These are phyloP conservation scores for Cyclocybe cylindracea DNA, from an alignment of 768 basidiomycete genomes.

Conservation along the genomic window DNA sequence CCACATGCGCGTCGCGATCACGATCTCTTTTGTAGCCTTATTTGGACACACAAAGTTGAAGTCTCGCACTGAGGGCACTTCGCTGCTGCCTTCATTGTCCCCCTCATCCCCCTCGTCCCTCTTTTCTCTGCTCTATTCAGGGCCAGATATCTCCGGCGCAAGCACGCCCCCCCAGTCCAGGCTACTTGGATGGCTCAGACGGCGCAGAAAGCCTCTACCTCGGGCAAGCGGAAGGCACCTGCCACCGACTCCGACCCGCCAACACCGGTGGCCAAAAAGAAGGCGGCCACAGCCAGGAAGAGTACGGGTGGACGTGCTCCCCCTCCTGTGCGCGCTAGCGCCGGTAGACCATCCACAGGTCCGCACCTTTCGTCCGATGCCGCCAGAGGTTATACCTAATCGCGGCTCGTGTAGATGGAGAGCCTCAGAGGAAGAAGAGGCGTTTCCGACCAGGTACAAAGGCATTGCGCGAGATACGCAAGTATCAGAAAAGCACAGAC, in stretches of 20 bases:
- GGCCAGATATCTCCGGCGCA: too few relatives aligned
- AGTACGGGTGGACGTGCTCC: slow-evolving; percentile 74
- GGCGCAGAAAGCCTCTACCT: slow-evolving; percentile 52
- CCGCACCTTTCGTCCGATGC: background rate
- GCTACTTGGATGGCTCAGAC: slow-evolving; percentile 62
- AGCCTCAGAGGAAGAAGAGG: slow-evolving; percentile 52
- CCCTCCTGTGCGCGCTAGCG: slow-evolving; percentile 27
- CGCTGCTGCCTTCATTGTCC: slow-evolving; percentile 3
- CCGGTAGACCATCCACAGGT: slow-evolving; percentile 10
- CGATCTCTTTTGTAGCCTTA: slow-evolving; percentile 22
- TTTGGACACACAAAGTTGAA: slow-evolving; percentile 28
- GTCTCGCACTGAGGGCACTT: background rate
- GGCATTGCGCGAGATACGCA: slow-evolving; percentile 89
- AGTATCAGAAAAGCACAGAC: slow-evolving; percentile 93
- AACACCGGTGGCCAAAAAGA: slow-evolving; percentile 54
- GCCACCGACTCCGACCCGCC: slow-evolving; percentile 43
- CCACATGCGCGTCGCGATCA: slow-evolving; percentile 19
- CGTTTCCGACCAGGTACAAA: slow-evolving; percentile 90
- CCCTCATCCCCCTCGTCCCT: slow-evolving; percentile 5
- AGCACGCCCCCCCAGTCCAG: background rate
- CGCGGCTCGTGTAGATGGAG: slow-evolving; percentile 22
- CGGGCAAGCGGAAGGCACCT: slow-evolving; percentile 49
- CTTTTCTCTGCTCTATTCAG: too few relatives aligned
- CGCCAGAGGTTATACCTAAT: background rate
- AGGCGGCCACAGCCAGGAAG: slow-evolving; percentile 74